phyloP scores from a whole-genome alignment of 768 basidiomycete species.

The Rubroboletus pulcherrimus region DNA sequence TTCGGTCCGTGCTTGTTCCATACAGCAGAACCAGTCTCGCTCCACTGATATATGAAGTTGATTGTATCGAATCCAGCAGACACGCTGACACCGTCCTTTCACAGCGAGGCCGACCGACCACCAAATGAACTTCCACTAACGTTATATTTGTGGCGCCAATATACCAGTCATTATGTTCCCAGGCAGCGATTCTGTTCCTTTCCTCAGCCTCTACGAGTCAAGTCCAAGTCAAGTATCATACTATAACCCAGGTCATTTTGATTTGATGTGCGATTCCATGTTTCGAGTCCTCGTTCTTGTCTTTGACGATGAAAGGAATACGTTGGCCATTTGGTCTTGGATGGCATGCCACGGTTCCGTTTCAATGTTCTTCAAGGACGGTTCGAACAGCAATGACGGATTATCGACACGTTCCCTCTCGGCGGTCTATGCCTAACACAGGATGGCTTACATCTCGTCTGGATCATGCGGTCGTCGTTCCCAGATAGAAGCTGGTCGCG shows the following conservation, averaged over 20 bases:
- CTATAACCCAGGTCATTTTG: neutral
- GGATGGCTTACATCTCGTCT: neutral
- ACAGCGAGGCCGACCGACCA: neutral
- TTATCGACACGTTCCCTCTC: neutral
- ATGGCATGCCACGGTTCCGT: no score
- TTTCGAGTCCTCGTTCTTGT: neutral
- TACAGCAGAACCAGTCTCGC: neutral
- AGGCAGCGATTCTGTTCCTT: neutral
- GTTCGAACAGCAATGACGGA: neutral
- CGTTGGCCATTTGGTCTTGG: no score
- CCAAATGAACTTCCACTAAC: neutral
- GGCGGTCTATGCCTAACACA: neutral
- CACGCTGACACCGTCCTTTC: neutral
- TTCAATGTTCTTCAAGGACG: neutral
- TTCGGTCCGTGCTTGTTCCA: neutral
- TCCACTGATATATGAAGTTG: neutral
- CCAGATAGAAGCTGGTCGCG: conserved; percentile 3
- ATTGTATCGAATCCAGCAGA: neutral
- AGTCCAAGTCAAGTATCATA: no score
- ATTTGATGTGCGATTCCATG: neutral
- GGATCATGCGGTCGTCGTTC: neutral
- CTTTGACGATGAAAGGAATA: neutral
- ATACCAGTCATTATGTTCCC: neutral
- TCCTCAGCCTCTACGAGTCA: neutral
- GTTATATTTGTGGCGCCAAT: neutral